Evolutionary conservation across 2,329 filamentous ascomycete genomes (phyloP), one percentile per base, ranked within the genome.

Genomic region (Aspergillus flavus): DNA sequence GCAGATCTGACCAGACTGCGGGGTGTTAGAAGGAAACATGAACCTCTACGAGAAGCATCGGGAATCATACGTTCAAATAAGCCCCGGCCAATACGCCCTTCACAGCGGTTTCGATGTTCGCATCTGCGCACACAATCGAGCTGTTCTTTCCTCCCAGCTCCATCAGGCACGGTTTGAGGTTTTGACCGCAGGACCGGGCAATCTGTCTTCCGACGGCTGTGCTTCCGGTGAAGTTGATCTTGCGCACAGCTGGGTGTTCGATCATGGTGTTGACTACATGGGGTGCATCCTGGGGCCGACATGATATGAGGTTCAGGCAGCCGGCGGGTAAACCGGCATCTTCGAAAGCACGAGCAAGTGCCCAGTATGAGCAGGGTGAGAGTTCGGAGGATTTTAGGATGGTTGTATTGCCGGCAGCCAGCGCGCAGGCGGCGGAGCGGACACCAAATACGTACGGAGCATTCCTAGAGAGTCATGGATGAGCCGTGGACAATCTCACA

Each of bases 71-170:
- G 60, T 77, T 76, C 50, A 77, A 62, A 55, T 76, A 76, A 7
- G 75, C 69, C 7, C 76, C 77, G 0, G 68, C 72, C 30, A 76
- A 58, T 1, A 79, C 75, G 7, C 72, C 73, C 43, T 72, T 66
- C 4, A 78, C 72, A 0, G 92, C 91, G 10, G 85, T 81, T 43
- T 89, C 82, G 34, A 96, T 74, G 71, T 96, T 86, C 6, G 93
- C 92, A 74, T 96, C 92, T 41, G 89, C 87, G 74, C 90, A 89
- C 0, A 96, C 88, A 66, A 96, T 91, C 1, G 90, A 87, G 1
- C 87, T 87, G 1, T 91, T 90, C 77, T 96, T 96, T 46, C 92
- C 92, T 6, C 93, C 93, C 0, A 96, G 82, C 76, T 96, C 93
- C 76, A 95, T 85, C 3, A 95, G 79, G 2, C 90, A 85, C 0